Percentiles rank a stretch among this genome's conserved stretches.
Evolutionary conservation across 106 monocot species (phyloP).

Genomic region (Xerophyta viscosa): DNA sequence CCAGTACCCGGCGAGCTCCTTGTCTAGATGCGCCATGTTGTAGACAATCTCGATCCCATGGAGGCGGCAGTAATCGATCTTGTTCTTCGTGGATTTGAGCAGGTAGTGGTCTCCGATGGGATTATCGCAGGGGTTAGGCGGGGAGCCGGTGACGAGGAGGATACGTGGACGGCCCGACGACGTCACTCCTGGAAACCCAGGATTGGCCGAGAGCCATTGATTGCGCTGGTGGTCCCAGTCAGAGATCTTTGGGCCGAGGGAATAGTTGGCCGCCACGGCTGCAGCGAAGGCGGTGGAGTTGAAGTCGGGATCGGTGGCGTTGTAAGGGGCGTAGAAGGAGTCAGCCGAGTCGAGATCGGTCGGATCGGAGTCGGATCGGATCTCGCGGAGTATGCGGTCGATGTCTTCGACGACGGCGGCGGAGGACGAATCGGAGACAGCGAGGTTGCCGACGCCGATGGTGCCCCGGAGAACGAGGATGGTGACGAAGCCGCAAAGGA

Average conservation of each 20-base stretch:
- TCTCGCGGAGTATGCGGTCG: slow-evolving; percentile 73
- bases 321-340: background rate
- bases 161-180: slow-evolving; percentile 27
- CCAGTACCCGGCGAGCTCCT: slow-evolving; percentile 63
- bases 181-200: slow-evolving; percentile 31
- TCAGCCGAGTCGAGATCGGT: slow-evolving; percentile 25
- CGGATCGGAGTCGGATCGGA: slow-evolving; percentile 69
- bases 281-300: slow-evolving; percentile 1
- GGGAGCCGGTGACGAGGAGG: slow-evolving; percentile 61
- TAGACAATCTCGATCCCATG: slow-evolving; percentile 67
- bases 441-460: slow-evolving; percentile 61
- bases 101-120: slow-evolving; percentile 68
- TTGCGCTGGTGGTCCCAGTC: slow-evolving; percentile 59
- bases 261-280: slow-evolving; percentile 19
- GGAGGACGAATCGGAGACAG: slow-evolving; percentile 8
- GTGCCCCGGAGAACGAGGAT: slow-evolving; percentile 82
- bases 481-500: slow-evolving; percentile 81
- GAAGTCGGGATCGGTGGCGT: background rate
- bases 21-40: slow-evolving; percentile 56
- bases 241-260: slow-evolving; percentile 59
- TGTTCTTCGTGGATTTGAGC: slow-evolving; percentile 58
- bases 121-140: slow-evolving; percentile 62
- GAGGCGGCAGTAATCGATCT: slow-evolving; percentile 70
- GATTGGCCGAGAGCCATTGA: slow-evolving; percentile 40
- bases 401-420: slow-evolving; percentile 60